Evolutionary conservation across 73 alveolate genomes (phyloP).

Genomic region (Paramecium primaurelia): DNA sequence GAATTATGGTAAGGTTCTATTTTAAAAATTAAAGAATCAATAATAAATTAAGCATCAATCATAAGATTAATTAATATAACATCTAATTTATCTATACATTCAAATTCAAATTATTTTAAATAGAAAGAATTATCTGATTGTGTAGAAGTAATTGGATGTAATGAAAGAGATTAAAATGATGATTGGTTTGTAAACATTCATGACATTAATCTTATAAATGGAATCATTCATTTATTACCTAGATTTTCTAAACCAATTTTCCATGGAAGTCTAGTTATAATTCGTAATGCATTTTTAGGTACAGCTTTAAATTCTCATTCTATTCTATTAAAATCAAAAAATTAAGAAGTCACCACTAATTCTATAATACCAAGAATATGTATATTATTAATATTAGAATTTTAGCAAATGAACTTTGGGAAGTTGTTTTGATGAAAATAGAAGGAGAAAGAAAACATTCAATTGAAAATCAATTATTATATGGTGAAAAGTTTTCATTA

Average conservation of each 20-base stretch:
- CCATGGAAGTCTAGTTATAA: neutral
- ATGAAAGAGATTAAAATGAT: neutral
- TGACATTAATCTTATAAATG: neutral
- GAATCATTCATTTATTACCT: neutral
- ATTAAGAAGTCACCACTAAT: neutral
- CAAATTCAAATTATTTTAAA: neutral
- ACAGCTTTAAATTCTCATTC: slow-evolving; percentile 5
- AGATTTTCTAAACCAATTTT: neutral
- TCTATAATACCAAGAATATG: neutral
- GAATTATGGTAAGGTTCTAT: neutral
- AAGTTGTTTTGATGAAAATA: neutral
- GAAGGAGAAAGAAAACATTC: neutral
- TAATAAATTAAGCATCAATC: neutral
- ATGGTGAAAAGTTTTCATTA: neutral
- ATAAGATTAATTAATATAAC: neutral
- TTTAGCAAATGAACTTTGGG: neutral
- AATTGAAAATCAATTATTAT: neutral
- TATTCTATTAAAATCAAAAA: neutral
- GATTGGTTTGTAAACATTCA: neutral
- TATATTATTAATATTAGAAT: neutral
- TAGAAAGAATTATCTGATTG: neutral
- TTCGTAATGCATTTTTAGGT: neutral
- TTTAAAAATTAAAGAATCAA: neutral
- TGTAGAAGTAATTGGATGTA: neutral
- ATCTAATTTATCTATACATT: neutral